These are phyloP conservation scores for Debaryomyces hansenii DNA, from an alignment of 805 yeast species.

Conservation along the genomic window DNA sequence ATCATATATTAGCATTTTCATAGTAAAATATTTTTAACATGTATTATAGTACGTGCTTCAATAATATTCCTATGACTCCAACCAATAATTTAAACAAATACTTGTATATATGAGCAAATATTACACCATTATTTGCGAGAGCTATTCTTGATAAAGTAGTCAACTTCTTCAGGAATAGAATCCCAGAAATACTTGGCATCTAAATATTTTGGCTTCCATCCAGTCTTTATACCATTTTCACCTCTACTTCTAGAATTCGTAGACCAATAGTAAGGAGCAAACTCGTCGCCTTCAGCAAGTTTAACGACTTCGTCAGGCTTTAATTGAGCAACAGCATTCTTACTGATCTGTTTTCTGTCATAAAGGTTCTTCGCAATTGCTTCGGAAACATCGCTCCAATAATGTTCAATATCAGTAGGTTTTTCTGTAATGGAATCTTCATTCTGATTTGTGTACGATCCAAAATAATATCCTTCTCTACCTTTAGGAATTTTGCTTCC, in stretches of 20 bases:
- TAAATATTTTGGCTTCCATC: slow-evolving; percentile 25
- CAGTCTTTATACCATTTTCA: slow-evolving; percentile 23
- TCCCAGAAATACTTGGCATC: slow-evolving; percentile 14
- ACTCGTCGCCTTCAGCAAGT: slow-evolving; percentile 10
- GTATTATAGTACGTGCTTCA: too few relatives aligned
- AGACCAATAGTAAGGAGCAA: slow-evolving; percentile 23
- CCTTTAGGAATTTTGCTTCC: slow-evolving; percentile 25
- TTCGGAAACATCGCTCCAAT: slow-evolving; percentile 27
- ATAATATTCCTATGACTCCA: too few relatives aligned
- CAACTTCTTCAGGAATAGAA: slow-evolving; percentile 17
- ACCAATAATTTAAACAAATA: too few relatives aligned
- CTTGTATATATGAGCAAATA: too few relatives aligned
- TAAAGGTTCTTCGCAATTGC: slow-evolving; percentile 18
- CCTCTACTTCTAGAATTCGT: slow-evolving; percentile 26
- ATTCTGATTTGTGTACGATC: slow-evolving; percentile 13
- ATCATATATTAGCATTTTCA: too few relatives aligned
- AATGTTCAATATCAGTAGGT: slow-evolving; percentile 19
- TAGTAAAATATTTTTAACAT: too few relatives aligned
- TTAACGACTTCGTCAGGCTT: slow-evolving; percentile 12
- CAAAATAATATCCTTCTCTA: slow-evolving; percentile 36
- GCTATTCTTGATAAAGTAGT: slow-evolving; percentile 5
- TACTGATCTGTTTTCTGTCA: slow-evolving; percentile 11
- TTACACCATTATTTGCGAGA: not conserved
- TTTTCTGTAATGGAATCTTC: slow-evolving; percentile 8
- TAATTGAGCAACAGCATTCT: slow-evolving; percentile 15